A percentile compares a stretch with the other conserved stretches of the same genome.
Conservation (phyloP, 768 basidiomycete genomes). For the Suillus sp. region DNA sequence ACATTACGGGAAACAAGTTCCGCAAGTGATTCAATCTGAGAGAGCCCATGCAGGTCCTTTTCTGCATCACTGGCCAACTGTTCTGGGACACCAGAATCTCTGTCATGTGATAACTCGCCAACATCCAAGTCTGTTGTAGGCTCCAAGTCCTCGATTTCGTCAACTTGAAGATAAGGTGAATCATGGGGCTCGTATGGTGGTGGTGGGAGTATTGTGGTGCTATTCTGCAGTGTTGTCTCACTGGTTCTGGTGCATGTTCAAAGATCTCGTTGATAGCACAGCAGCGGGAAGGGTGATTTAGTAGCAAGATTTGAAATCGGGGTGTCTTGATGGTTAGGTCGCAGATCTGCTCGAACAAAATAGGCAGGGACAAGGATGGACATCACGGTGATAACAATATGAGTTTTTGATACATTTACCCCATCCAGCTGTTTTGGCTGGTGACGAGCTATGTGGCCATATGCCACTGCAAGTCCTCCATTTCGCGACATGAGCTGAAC, state of each 20-base stretch:
- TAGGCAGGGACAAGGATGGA: constrained; percentile 12
- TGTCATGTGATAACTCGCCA: too few relatives aligned
- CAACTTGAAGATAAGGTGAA: too few relatives aligned
- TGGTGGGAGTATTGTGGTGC: too few relatives aligned
- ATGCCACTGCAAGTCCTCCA: constrained; percentile 6
- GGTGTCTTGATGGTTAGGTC: neutral
- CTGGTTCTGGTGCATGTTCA: neutral
- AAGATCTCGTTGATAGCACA: neutral
- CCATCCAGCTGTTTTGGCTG: constrained; percentile 7
- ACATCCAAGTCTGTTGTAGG: too few relatives aligned
- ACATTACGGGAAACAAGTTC: neutral
- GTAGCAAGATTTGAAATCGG: neutral
- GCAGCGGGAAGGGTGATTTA: neutral
- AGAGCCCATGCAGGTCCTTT: neutral
- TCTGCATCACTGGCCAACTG: neutral
- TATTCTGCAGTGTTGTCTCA: too few relatives aligned
- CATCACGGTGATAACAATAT: neutral
- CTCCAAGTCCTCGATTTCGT: too few relatives aligned
- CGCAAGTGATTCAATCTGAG: neutral
- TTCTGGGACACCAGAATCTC: neutral
- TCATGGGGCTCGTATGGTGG: neutral
- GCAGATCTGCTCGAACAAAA: constrained; percentile 4
- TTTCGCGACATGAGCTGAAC: constrained; percentile 6
- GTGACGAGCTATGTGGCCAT: constrained; percentile 3
- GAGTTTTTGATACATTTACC: constrained; percentile 10